Percentiles rank a stretch among this genome's conserved stretches.
These are phyloP conservation scores for Platanthera zijinensis DNA, from an alignment of 106 monocot genomes.

Conservation along the genomic window DNA sequence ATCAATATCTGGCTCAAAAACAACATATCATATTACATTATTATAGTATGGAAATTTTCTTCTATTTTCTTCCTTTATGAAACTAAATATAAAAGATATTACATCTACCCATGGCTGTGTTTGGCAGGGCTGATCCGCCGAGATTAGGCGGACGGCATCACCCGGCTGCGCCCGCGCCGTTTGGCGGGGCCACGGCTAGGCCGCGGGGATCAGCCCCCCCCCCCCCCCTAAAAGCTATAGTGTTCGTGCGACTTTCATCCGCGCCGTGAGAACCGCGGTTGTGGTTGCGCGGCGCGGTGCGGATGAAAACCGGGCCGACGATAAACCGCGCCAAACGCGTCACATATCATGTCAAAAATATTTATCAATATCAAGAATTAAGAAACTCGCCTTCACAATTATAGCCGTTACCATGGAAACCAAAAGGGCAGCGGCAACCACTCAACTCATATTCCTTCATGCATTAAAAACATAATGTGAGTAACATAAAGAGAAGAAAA, in stretches of 20 bases:
- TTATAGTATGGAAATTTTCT: background rate
- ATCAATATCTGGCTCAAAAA: slow-evolving; percentile 49
- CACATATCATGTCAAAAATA: background rate
- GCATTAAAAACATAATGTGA: slow-evolving; percentile 12
- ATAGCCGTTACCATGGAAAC: slow-evolving; percentile 68
- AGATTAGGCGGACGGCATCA: too few species aligned
- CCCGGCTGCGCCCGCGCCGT: too few species aligned
- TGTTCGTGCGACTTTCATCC: too few species aligned
- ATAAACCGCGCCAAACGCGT: too few species aligned
- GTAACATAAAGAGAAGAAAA: background rate
- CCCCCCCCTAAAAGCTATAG: too few species aligned
- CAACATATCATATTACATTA: background rate
- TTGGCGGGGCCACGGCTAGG: too few species aligned
- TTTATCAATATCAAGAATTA: background rate
- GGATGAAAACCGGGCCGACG: too few species aligned
- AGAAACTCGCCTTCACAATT: slow-evolving; percentile 63
- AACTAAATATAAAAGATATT: background rate
- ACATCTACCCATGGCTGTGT: background rate
- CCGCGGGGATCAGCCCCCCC: too few species aligned
- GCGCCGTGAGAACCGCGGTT: too few species aligned
- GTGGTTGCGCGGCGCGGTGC: too few species aligned
- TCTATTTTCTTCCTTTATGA: background rate
- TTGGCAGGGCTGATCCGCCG: too few species aligned
- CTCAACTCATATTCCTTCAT: slow-evolving; percentile 38
- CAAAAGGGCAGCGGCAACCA: slow-evolving; percentile 72